Conservation (phyloP, 2,329 filamentous ascomycete species). For the Aaosphaeria arxii region DNA sequence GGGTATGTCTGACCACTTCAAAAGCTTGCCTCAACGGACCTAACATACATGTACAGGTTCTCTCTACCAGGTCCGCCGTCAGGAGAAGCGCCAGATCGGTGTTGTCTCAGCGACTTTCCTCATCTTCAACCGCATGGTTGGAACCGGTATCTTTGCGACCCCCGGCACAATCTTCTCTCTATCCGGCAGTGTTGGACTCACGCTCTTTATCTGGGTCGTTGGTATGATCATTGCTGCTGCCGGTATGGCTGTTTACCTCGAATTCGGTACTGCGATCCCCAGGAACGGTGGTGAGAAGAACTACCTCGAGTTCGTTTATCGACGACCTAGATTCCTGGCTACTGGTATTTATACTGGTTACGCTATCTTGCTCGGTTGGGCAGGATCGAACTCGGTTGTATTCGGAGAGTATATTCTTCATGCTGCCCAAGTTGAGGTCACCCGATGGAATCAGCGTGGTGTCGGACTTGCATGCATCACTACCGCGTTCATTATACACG, state of each 20-base stretch:
- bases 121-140: conserved; percentile 65
- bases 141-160: conserved; percentile 66
- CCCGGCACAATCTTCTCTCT: conserved; percentile 57
- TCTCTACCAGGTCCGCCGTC: conserved; percentile 4
- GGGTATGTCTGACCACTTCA: not conserved
- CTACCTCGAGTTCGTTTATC: conserved; percentile 64
- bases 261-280: conserved; percentile 64
- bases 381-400: conserved; percentile 64
- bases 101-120: conserved; percentile 22
- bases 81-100: conserved; percentile 28
- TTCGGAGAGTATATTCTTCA: conserved; percentile 70
- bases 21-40: not conserved
- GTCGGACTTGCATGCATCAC: conserved; percentile 67
- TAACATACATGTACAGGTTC: not conserved
- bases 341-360: conserved; percentile 61
- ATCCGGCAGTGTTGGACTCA: conserved; percentile 60
- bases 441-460: conserved; percentile 65
- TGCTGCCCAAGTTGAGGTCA: conserved; percentile 60
- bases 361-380: conserved; percentile 61
- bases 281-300: conserved; percentile 66
- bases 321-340: conserved; percentile 58
- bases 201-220: conserved; percentile 61
- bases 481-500: conserved; percentile 63
- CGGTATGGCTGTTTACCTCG: conserved; percentile 63
- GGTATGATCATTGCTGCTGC: conserved; percentile 61